These are phyloP conservation scores for Calycina marina DNA, from an alignment of 2,329 filamentous ascomycete species.

Conservation along the genomic window DNA sequence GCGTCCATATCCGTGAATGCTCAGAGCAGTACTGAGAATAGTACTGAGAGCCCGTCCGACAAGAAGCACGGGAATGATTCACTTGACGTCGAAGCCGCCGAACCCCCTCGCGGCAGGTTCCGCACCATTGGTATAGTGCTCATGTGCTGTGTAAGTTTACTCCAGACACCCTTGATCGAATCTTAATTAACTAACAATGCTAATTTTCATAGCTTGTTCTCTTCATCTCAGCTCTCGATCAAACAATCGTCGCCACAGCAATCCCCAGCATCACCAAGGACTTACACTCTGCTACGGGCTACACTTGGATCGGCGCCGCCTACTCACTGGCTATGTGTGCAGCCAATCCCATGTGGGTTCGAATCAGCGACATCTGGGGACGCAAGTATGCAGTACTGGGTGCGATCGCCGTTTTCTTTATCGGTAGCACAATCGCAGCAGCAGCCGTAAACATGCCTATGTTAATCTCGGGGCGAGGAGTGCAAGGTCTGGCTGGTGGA, in stretches of 20 bases:
- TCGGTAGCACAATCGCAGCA: conserved; percentile 46
- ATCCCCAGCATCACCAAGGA: conserved; percentile 26
- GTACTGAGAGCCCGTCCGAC: too few relatives aligned
- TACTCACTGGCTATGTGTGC: conserved; percentile 31
- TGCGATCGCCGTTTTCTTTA: conserved; percentile 28
- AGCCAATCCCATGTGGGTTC: conserved; percentile 19
- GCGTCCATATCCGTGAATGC: too few relatives aligned
- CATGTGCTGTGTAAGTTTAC: too few relatives aligned
- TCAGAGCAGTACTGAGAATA: too few relatives aligned
- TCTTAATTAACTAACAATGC: too few relatives aligned
- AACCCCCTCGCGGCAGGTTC: too few relatives aligned
- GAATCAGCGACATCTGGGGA: conserved; percentile 2
- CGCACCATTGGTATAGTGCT: too few relatives aligned
- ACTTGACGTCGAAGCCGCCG: too few relatives aligned
- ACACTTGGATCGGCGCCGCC: conserved; percentile 37
- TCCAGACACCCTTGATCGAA: too few relatives aligned
- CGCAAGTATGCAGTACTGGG: conserved; percentile 1
- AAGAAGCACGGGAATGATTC: too few relatives aligned
- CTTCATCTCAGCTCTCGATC: not conserved
- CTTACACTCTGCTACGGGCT: conserved; percentile 29
- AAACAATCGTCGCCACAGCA: conserved; percentile 26
- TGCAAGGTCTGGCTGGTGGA: conserved; percentile 50
- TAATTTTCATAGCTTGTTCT: too few relatives aligned
- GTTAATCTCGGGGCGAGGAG: conserved; percentile 43
- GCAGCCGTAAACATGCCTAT: conserved; percentile 42